Conservation (phyloP, 805 yeast species). For the Sungouiella blattae region DNA sequence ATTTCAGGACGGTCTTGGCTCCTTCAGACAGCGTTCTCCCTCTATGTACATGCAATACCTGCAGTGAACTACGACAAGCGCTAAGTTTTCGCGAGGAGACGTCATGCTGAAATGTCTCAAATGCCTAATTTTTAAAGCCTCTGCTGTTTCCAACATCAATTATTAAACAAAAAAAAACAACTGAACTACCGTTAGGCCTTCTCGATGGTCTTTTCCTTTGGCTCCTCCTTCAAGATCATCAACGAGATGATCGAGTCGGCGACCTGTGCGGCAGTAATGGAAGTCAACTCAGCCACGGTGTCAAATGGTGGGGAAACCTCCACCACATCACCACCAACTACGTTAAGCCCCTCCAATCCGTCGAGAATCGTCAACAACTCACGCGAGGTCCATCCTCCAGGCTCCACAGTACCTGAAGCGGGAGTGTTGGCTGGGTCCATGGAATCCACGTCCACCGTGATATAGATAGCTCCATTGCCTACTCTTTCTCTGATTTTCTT, state of each 20-base stretch:
- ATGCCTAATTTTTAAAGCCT: too few relatives aligned
- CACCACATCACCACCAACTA: constrained; percentile 28
- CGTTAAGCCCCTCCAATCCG: constrained; percentile 25
- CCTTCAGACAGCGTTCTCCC: too few relatives aligned
- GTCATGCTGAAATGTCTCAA: too few relatives aligned
- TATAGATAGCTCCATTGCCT: constrained; percentile 15
- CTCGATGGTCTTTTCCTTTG: too few relatives aligned
- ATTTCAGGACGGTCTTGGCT: too few relatives aligned
- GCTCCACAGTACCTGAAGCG: constrained; percentile 28
- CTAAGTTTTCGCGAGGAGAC: too few relatives aligned
- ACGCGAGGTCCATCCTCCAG: constrained; percentile 25
- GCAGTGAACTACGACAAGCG: too few relatives aligned
- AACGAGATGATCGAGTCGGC: constrained; percentile 21
- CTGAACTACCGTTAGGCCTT: too few relatives aligned
- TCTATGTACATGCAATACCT: too few relatives aligned
- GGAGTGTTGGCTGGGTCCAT: constrained; percentile 28
- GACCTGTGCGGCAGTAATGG: constrained; percentile 24
- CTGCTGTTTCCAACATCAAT: too few relatives aligned
- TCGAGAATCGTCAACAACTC: constrained; percentile 24
- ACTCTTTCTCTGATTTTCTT: constrained; percentile 8
- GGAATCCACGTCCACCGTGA: constrained; percentile 26
- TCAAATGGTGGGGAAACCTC: constrained; percentile 30
- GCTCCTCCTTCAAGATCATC: constrained; percentile 22
- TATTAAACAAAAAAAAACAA: too few relatives aligned
- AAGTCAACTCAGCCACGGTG: constrained; percentile 23